These are phyloP conservation scores for Hypocrella siamensis DNA, from an alignment of 2,329 filamentous ascomycete species.

Conservation along the genomic window DNA sequence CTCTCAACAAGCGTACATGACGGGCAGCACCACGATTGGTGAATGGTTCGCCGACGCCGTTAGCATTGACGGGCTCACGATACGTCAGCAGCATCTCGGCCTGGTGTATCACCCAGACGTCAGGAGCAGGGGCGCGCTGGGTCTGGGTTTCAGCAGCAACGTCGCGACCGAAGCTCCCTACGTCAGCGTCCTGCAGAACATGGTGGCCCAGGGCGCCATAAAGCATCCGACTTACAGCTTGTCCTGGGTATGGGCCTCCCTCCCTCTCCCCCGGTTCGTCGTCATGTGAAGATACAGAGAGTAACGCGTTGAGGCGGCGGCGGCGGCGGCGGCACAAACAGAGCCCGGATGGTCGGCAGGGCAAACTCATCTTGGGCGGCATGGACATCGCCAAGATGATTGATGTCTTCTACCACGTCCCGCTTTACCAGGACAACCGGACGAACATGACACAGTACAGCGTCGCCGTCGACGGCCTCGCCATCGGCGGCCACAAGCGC, in stretches of 20 bases:
- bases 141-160: too few species aligned
- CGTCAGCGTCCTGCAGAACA: not conserved
- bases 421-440: not conserved
- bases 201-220: not conserved
- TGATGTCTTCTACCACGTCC: not conserved
- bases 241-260: slow-evolving; percentile 29
- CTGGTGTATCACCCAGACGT: too few species aligned
- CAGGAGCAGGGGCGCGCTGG: not conserved
- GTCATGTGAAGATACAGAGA: too few species aligned
- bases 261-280: not conserved
- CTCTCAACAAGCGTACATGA: slow-evolving; percentile 48
- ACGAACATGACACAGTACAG: not conserved
- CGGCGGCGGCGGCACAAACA: not conserved
- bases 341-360: not conserved
- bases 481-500: not conserved
- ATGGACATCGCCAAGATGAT: not conserved
- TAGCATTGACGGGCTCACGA: slow-evolving; percentile 26
- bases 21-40: slow-evolving; percentile 35
- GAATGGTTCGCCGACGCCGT: slow-evolving; percentile 44
- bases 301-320: too few species aligned
- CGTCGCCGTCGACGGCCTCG: not conserved
- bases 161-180: too few species aligned
- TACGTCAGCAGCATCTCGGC: slow-evolving; percentile 39
- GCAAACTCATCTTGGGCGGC: not conserved
- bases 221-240: not conserved